A percentile compares a stretch with the other conserved stretches of the same genome.
These are phyloP conservation scores for Nyssa sinensis DNA, from an alignment of 148 eudicot genomes.

Conservation along the genomic window DNA sequence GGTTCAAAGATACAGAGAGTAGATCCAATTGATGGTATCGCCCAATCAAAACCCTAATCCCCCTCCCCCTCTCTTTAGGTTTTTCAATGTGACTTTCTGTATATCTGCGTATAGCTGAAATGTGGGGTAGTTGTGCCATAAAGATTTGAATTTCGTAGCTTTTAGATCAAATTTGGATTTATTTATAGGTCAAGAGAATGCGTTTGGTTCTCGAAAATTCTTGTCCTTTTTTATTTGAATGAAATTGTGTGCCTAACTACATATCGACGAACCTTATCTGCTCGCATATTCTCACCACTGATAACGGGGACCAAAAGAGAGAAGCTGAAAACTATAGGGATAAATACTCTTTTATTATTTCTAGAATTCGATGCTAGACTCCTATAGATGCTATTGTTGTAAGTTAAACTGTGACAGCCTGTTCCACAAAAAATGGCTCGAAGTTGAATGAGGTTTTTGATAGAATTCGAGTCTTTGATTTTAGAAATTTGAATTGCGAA, in stretches of 20 bases:
- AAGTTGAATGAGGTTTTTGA: too few species aligned
- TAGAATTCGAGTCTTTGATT: too few species aligned
- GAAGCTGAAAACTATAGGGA: not conserved
- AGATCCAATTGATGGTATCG: slow-evolving; percentile 75
- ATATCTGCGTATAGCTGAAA: slow-evolving; percentile 5
- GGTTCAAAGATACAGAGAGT: slow-evolving; percentile 64
- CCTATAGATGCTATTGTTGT: too few species aligned
- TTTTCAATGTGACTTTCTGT: slow-evolving; percentile 8
- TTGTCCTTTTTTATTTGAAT: not conserved
- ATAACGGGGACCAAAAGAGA: not conserved
- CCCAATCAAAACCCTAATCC: not conserved
- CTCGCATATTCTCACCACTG: too few species aligned
- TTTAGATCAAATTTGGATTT: too few species aligned
- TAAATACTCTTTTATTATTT: too few species aligned
- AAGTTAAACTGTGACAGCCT: too few species aligned
- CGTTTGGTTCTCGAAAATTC: too few species aligned
- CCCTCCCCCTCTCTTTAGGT: not conserved
- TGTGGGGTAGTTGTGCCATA: not conserved
- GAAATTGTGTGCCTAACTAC: not conserved
- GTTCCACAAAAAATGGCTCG: too few species aligned
- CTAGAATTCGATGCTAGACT: too few species aligned
- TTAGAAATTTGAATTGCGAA: too few species aligned
- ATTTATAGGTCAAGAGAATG: not conserved
- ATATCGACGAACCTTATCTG: too few species aligned
- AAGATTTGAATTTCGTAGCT: not conserved